phyloP scores from a whole-genome alignment of 2,329 filamentous ascomycete species.

The Nothophoma quercina region DNA sequence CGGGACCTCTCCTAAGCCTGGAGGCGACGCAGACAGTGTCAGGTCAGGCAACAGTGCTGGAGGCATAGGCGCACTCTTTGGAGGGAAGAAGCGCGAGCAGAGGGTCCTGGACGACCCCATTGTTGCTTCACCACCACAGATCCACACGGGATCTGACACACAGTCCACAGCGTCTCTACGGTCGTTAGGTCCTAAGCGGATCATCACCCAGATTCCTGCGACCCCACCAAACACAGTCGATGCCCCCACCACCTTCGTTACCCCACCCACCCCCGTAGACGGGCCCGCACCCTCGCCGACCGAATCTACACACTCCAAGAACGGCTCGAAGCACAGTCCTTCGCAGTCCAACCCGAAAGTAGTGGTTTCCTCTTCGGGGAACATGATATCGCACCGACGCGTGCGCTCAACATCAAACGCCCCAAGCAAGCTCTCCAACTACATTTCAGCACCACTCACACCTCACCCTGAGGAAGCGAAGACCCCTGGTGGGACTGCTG shows the following conservation, averaged over 20 bases:
- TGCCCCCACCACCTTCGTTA: slow-evolving; percentile 66
- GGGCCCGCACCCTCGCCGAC: slow-evolving; percentile 45
- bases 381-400: slow-evolving; percentile 76
- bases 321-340: slow-evolving; percentile 33
- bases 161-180: slow-evolving; percentile 37
- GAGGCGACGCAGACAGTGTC: slow-evolving; percentile 44
- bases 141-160: slow-evolving; percentile 43
- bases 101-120: slow-evolving; percentile 40
- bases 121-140: slow-evolving; percentile 40
- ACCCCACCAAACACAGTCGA: slow-evolving; percentile 53
- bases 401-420: slow-evolving; percentile 63
- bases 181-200: slow-evolving; percentile 37
- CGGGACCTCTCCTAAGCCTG: slow-evolving; percentile 39
- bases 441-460: slow-evolving; percentile 70
- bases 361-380: slow-evolving; percentile 69
- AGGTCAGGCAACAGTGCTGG: slow-evolving; percentile 49
- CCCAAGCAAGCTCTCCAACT: slow-evolving; percentile 88
- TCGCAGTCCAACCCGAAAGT: slow-evolving; percentile 58
- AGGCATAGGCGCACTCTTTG: slow-evolving; percentile 54
- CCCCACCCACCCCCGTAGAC: slow-evolving; percentile 69
- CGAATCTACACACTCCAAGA: slow-evolving; percentile 37
- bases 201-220: slow-evolving; percentile 51
- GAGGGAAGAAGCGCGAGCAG: slow-evolving; percentile 45
- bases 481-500: slow-evolving; percentile 63
- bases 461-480: slow-evolving; percentile 77